phyloP scores from a whole-genome alignment of 257 asterid genomes.

The Penstemon newberryi region DNA sequence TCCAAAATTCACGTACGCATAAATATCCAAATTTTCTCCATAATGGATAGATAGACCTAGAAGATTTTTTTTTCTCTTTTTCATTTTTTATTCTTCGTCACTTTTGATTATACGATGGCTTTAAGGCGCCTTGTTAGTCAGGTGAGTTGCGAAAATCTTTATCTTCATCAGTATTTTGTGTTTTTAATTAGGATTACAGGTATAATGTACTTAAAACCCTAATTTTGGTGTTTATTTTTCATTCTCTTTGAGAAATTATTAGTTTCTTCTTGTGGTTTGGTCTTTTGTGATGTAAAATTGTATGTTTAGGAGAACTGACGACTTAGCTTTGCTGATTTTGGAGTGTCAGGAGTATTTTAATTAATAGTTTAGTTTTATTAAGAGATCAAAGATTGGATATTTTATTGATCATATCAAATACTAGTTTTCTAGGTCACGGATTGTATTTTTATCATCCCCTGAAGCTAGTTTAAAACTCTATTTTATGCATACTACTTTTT shows the following conservation, averaged over 20 bases:
- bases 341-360: constrained; percentile 3
- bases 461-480: constrained; percentile 11
- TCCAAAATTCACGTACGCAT: too few species aligned
- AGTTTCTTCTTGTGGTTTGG: neutral
- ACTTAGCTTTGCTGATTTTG: constrained; percentile 3
- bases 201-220: constrained; percentile 36
- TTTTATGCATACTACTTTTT: constrained; percentile 7
- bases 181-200: neutral
- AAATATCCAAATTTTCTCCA: too few species aligned
- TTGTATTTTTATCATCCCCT: neutral
- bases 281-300: neutral
- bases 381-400: constrained; percentile 18
- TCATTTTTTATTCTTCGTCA: constrained; percentile 22
- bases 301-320: neutral
- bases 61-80: neutral
- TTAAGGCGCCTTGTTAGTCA: constrained; percentile 60
- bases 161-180: constrained; percentile 1
- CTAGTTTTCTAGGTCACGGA: neutral
- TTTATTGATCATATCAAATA: neutral
- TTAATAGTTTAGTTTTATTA: constrained; percentile 18
- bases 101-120: constrained; percentile 47
- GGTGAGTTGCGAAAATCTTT: constrained; percentile 42
- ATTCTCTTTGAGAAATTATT: neutral
- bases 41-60: too few species aligned
- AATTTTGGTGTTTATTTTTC: constrained; percentile 26